phyloP scores from a whole-genome alignment of 2,329 filamentous ascomycete genomes.

The Fusarium sp. region DNA sequence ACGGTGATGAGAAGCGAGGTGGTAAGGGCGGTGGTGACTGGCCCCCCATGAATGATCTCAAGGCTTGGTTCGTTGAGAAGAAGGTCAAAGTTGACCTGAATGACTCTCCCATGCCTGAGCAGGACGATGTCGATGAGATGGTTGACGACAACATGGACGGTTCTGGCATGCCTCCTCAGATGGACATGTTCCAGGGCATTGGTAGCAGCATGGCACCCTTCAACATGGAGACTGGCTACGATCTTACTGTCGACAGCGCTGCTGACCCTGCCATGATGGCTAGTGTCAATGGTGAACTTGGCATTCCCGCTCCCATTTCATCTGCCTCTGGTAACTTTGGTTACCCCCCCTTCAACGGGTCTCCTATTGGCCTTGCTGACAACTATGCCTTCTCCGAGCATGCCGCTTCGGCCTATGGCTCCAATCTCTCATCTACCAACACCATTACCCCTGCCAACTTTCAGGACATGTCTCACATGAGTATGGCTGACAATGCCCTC shows the following conservation, averaged over 20 bases:
- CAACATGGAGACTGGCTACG: constrained; percentile 34
- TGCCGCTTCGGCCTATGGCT: constrained; percentile 36
- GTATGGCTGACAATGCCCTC: constrained; percentile 27
- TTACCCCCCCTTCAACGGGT: constrained; percentile 36
- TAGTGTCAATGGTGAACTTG: constrained; percentile 25
- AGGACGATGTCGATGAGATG: constrained; percentile 43
- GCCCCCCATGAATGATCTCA: constrained; percentile 40
- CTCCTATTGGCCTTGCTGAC: constrained; percentile 33
- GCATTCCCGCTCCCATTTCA: constrained; percentile 37
- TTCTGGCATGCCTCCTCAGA: constrained; percentile 14
- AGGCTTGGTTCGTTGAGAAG: constrained; percentile 67
- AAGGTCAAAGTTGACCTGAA: constrained; percentile 53
- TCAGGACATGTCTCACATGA: constrained; percentile 39
- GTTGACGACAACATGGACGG: constrained; percentile 32
- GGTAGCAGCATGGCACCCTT: constrained; percentile 34
- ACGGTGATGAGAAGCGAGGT: constrained; percentile 58
- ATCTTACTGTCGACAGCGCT: constrained; percentile 32
- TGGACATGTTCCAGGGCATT: constrained; percentile 38
- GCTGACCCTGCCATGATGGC: constrained; percentile 29
- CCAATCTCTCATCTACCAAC: constrained; percentile 41
- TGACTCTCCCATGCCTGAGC: constrained; percentile 45
- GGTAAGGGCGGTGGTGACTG: constrained; percentile 50
- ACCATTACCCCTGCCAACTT: constrained; percentile 41
- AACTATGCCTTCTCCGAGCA: constrained; percentile 42
- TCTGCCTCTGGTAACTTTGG: constrained; percentile 37